Base-by-base conservation (phyloP, 2,329 filamentous ascomycete species). In the Botryotinia convoluta region DNA sequence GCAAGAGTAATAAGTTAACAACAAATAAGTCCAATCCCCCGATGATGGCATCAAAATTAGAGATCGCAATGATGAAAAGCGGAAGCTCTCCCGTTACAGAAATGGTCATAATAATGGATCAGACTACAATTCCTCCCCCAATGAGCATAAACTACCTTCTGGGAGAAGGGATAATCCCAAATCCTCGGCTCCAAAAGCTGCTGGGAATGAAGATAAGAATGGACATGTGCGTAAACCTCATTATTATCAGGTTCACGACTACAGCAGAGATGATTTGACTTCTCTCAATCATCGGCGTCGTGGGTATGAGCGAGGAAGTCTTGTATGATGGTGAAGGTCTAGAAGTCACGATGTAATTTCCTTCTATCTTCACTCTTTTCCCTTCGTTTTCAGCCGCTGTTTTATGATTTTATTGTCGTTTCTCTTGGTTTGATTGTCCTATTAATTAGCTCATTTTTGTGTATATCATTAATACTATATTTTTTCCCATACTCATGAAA, bases 211-310 rank as follows among this genome's bases (percentile, higher is more conserved):
- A 18, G 26, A 29, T 16, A 6, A 29, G 60, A 42, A 12, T 1
- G 4, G 18, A 51, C 1, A 2, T n/a, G 3, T 51, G 32, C 12
- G 1, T 1, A 12, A 51, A 7, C 1, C 22, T 39, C 22, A 39
- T n/a, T 20, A 4, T 39, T 10, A 65, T 48, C 2, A 65, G 45
- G 20, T 48, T 48, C 12, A 32, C 9, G 9, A 26, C 5, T 22
- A 51, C 48, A 7, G 18, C 0, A 37, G 1, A 26, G 16, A 6
- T 16, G 3, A 8, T 37, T 2, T 8, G 4, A 20, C 5, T 4
- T 4, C 12, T 22, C 26, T 37, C 32, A 51, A 65, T 37, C 4
- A 20, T 14, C 26, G 12, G 10, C 26, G 7, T 26, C 16, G 35
- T 65, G 44, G 9, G 9, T 18, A 67, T 35, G 10, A 26, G 22